Base-by-base conservation (phyloP, 2,329 filamentous ascomycete genomes). In the Microdochium nivale region DNA sequence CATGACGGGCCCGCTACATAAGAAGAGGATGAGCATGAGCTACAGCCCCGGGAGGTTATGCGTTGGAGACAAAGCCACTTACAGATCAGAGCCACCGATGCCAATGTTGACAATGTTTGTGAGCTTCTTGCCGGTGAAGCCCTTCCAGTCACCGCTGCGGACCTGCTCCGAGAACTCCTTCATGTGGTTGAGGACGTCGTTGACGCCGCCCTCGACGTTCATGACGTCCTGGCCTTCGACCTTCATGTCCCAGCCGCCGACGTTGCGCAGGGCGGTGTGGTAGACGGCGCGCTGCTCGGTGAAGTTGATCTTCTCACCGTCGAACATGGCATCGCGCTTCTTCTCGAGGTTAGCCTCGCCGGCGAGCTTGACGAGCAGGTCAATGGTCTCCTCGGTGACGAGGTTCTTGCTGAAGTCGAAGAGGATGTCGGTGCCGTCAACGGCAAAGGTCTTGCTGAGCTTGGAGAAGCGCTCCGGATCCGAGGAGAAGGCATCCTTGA, bases 351-450 rank as follows among this genome's bases (percentile, higher is more conserved):
- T 86, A 58, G 92, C 90, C 75, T 97, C 88, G 73, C 91, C 86
- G 57, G 94, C 94, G 25, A 99, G 84, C 76, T 95, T 86, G 63
- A 95, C 79, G 51, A 99, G 81, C 49, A 96, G 80, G 58, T 86
- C 79, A 49, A 97, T 77, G 3, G 92, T 97, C 74, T 97, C 91
- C 61, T 96, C 88, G 56, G 87, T 94, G 63, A 97, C 71, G 72
- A 99, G 91, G 82, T 99, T 99, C 84, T 99, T 99, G 77, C 87
- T 94, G 76, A 96, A 99, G 73, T 99, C 94, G 72, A 97, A 99
- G 57, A 99, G 82, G 64, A 95, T 94, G 59, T 96, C 90, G 60
- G 83, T 85, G 64, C 79, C 80, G 65, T 95, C 88, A 60, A 87
- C 85, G 50, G 80, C 70, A 72, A 97, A 96, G 65, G 81, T 89